Conservation (phyloP, 495 filamentous ascomycete genomes). For the Viridothelium virens region DNA sequence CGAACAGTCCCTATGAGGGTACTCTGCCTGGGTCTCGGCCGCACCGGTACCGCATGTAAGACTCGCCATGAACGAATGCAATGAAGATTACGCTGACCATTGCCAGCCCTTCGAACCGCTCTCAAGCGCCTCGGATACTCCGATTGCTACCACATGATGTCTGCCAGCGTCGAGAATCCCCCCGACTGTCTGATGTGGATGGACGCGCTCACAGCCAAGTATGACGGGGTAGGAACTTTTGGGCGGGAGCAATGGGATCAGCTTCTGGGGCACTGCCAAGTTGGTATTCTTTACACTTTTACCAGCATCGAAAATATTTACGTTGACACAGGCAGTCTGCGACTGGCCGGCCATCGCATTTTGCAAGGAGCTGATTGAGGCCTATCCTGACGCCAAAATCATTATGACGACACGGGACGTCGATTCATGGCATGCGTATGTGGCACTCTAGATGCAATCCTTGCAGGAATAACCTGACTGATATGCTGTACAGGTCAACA, state of each 20-base stretch:
- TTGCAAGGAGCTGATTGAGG: conserved; percentile 58
- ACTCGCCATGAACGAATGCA: conserved; percentile 12
- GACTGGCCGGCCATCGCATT: conserved; percentile 62
- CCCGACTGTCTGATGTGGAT: conserved; percentile 55
- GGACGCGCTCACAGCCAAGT: conserved; percentile 59
- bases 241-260: conserved; percentile 59
- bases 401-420: conserved; percentile 56
- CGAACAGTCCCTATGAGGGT: conserved; percentile 61
- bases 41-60: conserved; percentile 63
- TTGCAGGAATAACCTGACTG: neutral
- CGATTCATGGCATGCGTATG: conserved; percentile 49
- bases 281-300: conserved; percentile 19
- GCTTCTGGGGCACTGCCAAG: conserved; percentile 56
- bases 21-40: conserved; percentile 52
- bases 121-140: conserved; percentile 53
- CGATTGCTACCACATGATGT: conserved; percentile 62
- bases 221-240: conserved; percentile 52
- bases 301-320: conserved; percentile 20
- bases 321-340: conserved; percentile 45
- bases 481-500: conserved; percentile 33
- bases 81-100: neutral
- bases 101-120: conserved; percentile 50
- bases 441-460: conserved; percentile 9
- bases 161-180: conserved; percentile 52
- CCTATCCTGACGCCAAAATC: conserved; percentile 64